A percentile compares a stretch with the other conserved stretches of the same genome.
Evolutionary conservation across 1,139 yeast genomes (phyloP).

Genomic region (Kluyveromyces sp.): DNA sequence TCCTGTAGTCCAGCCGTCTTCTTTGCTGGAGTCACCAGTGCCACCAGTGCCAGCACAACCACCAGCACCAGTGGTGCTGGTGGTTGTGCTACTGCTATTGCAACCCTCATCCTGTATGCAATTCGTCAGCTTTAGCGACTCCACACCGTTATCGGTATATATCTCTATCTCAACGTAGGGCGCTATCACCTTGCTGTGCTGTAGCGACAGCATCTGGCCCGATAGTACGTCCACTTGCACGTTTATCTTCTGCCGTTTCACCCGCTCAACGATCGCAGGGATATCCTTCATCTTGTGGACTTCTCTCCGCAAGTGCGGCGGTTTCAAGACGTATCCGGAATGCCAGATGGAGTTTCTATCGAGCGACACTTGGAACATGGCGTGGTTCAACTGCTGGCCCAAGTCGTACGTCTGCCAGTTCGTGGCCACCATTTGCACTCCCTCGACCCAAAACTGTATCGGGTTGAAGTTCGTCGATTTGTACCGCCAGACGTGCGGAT

Average conservation of each 20-base stretch:
- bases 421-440: slow-evolving; percentile 91
- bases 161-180: slow-evolving; percentile 22
- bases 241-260: slow-evolving; percentile 15
- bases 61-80: not conserved
- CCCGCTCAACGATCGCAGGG: slow-evolving; percentile 15
- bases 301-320: slow-evolving; percentile 32
- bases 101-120: slow-evolving; percentile 10
- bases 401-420: slow-evolving; percentile 93
- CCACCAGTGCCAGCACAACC: not conserved
- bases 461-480: slow-evolving; percentile 80
- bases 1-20: not conserved
- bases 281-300: slow-evolving; percentile 23
- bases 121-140: slow-evolving; percentile 32
- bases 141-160: slow-evolving; percentile 31
- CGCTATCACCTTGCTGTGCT: slow-evolving; percentile 15
- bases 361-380: slow-evolving; percentile 57
- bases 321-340: slow-evolving; percentile 76
- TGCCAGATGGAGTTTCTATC: slow-evolving; percentile 26
- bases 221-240: slow-evolving; percentile 53
- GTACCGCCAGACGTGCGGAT: slow-evolving; percentile 74
- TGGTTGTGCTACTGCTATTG: not conserved
- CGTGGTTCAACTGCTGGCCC: slow-evolving; percentile 86
- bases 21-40: not conserved
- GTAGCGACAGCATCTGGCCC: slow-evolving; percentile 78
- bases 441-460: slow-evolving; percentile 68